Percentiles rank a stretch among this genome's conserved stretches.
Conservation (phyloP, 2,329 filamentous ascomycete species). For the Graphiopsis chlorocephala region DNA sequence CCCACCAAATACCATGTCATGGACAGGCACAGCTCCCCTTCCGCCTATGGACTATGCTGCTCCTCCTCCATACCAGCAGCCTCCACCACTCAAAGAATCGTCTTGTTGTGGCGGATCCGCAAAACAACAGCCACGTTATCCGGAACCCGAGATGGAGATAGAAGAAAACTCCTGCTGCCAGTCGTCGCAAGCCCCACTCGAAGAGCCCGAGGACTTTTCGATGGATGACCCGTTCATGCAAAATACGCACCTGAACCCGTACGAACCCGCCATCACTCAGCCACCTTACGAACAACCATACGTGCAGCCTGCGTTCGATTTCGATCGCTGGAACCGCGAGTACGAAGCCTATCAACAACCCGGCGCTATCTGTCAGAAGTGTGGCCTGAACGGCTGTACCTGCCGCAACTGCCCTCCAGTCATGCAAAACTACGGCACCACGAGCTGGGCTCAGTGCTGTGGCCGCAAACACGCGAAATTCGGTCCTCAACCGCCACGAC, state of each 20-base stretch:
- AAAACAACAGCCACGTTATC: slow-evolving; percentile 4
- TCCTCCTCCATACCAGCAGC: slow-evolving; percentile 18
- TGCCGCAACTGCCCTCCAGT: slow-evolving; percentile 34
- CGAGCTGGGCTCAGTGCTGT: slow-evolving; percentile 35
- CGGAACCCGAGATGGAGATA: slow-evolving; percentile 11
- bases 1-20: slow-evolving; percentile 25
- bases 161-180: slow-evolving; percentile 28
- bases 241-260: slow-evolving; percentile 26
- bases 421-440: slow-evolving; percentile 30
- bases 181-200: slow-evolving; percentile 18
- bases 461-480: slow-evolving; percentile 33
- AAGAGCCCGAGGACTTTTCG: slow-evolving; percentile 12
- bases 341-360: slow-evolving; percentile 33
- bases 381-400: slow-evolving; percentile 33
- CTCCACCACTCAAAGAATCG: slow-evolving; percentile 16
- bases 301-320: slow-evolving; percentile 25
- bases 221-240: slow-evolving; percentile 36
- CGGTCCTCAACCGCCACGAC: slow-evolving; percentile 19
- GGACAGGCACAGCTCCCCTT: slow-evolving; percentile 26
- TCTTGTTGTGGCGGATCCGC: slow-evolving; percentile 3
- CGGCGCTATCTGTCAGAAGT: slow-evolving; percentile 35
- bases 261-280: slow-evolving; percentile 3
- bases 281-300: slow-evolving; percentile 11
- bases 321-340: slow-evolving; percentile 26
- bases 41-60: slow-evolving; percentile 24